Percentiles rank a stretch among this genome's conserved stretches.
Conservation (phyloP, 2,329 filamentous ascomycete species). For the Nigrospora osmanthi region DNA sequence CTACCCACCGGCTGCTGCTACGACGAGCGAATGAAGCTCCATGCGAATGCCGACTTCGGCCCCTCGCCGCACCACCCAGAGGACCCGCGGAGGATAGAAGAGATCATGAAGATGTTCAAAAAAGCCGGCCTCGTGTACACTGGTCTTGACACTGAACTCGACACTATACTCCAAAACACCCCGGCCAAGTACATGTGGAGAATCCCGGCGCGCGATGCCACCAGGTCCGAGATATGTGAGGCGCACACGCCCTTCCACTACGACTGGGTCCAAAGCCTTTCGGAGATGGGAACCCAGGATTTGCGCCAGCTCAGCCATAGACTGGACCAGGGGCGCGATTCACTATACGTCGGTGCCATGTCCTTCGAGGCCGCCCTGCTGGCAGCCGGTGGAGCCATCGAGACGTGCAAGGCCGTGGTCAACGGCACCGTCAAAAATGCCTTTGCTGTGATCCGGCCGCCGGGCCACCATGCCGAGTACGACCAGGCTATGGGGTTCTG, state of each 20-base stretch:
- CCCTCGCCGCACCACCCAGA: conserved; percentile 81
- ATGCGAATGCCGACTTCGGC: conserved; percentile 75
- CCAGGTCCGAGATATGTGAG: conserved; percentile 68
- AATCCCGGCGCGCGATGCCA: conserved; percentile 73
- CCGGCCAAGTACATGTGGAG: conserved; percentile 63
- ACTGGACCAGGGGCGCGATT: conserved; percentile 60
- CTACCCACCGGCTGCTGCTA: conserved; percentile 77
- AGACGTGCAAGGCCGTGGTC: conserved; percentile 89
- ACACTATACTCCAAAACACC: conserved; percentile 39
- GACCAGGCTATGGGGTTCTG: conserved; percentile 89
- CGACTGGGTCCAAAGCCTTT: conserved; percentile 61
- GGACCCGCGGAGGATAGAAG: conserved; percentile 84
- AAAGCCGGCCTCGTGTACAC: conserved; percentile 68
- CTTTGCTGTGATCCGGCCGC: conserved; percentile 89
- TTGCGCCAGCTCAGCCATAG: conserved; percentile 58
- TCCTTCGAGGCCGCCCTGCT: conserved; percentile 76
- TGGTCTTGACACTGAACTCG: conserved; percentile 46
- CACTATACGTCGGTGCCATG: conserved; percentile 75
- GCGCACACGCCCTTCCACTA: conserved; percentile 75
- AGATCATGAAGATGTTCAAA: conserved; percentile 86
- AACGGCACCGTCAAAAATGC: conserved; percentile 81
- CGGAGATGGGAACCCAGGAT: conserved; percentile 48
- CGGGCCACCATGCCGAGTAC: conserved; percentile 89
- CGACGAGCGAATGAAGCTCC: conserved; percentile 91
- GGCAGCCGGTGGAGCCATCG: conserved; percentile 87